Evolutionary conservation across 257 asterid genomes (phyloP), one percentile per base, ranked within the genome.

Genomic region (Craterostigma plantagineum): DNA sequence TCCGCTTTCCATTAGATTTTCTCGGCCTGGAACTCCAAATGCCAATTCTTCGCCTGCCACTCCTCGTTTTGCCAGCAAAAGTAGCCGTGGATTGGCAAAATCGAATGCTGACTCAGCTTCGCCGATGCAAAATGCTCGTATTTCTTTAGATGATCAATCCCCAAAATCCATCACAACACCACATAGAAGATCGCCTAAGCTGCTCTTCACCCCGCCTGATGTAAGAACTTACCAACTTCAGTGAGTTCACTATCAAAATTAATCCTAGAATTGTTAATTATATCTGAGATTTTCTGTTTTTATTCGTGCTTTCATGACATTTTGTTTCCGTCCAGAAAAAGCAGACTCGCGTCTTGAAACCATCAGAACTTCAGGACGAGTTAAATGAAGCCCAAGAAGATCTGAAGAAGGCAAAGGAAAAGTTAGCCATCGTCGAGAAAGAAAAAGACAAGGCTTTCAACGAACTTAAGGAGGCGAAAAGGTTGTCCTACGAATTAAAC

Each of bases 391-490:
- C 70, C 45, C 86, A 71, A 61, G 93, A 82, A 52, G 95, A 79
- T 47, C 91, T 90, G 59, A 79, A 67, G 65, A 77, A 75, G 57
- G 75, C 92, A 23, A 71, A 75, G 63, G 92, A 83, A 65, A 77
- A 65, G 61, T 52, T 90, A 66, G 63, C 46, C 45, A 40, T 47
- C 53, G 58, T 71, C 34, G 93, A 76, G 77, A 87, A 74, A 58
- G 98, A 87, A 60, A 83, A 76, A 54, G 71, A 55, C 13, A 71
- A 75, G 64, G 81, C 79, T 51, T 61, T 90, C 58, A 79, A 75
- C 18, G 92, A 90, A 36, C 43, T 83, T 67, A 72, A 72, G 55
- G 85, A 74, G 61, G 77, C 73, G 54, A 80, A 70, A 67, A 74
- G 54, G 52, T 57, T 61, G 63, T 72, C 75, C 7, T 86, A 76